A percentile compares a stretch with the other conserved stretches of the same genome.
Evolutionary conservation across 2,329 filamentous ascomycete genomes (phyloP).

Genomic region (Ophiostoma pallidulum): DNA sequence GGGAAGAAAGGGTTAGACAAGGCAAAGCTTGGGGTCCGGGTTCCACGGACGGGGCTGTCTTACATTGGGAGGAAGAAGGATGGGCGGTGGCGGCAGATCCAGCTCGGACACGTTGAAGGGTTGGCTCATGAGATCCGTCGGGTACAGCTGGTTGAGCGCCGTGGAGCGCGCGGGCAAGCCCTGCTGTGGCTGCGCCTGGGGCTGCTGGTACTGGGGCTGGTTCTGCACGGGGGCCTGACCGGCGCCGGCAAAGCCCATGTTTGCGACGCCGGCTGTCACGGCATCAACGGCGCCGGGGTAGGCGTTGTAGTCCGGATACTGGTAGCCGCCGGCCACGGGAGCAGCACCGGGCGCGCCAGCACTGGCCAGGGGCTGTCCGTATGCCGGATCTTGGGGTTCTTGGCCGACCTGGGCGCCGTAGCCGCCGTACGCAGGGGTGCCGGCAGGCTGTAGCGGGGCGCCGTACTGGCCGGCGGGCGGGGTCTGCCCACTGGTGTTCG

Average conservation of each 20-base stretch:
- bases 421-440: conserved; percentile 44
- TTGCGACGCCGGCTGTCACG: conserved; percentile 75
- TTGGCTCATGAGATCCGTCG: conserved; percentile 82
- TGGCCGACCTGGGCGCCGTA: conserved; percentile 45
- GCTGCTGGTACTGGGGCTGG: conserved; percentile 37
- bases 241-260: conserved; percentile 70
- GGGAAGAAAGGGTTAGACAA: conserved; percentile 12
- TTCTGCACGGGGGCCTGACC: conserved; percentile 35
- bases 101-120: conserved; percentile 91
- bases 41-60: conserved; percentile 31
- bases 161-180: conserved; percentile 36
- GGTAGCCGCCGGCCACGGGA: conserved; percentile 53
- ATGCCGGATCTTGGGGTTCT: conserved; percentile 32
- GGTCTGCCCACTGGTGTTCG: conserved; percentile 54
- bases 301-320: conserved; percentile 61
- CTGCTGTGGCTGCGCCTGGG: conserved; percentile 43
- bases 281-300: conserved; percentile 49
- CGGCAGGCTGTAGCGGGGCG: conserved; percentile 30
- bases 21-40: too few relatives aligned
- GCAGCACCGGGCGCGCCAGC: conserved; percentile 30
- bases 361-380: conserved; percentile 31
- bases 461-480: conserved; percentile 37
- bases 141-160: conserved; percentile 77
- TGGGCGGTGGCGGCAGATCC: conserved; percentile 82
- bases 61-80: conserved; percentile 86